Evolutionary conservation across 108 stramenopile genomes (phyloP), one percentile per base, ranked within the genome.

Genomic region (Ochromonas danica): DNA sequence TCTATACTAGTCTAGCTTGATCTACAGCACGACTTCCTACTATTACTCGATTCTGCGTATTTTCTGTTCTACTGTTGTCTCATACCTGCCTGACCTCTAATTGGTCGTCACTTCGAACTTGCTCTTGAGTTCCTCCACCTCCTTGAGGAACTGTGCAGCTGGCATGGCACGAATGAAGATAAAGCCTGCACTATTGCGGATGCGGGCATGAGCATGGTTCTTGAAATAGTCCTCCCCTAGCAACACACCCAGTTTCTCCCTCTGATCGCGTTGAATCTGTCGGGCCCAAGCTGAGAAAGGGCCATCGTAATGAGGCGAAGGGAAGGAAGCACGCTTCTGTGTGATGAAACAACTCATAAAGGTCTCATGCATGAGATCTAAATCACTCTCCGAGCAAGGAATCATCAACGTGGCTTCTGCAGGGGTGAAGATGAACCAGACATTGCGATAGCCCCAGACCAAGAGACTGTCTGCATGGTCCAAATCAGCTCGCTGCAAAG

Each of bases 391-490:
- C 22, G 30, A 39, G 1, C 31, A 31, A 25, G 79, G 79, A 71
- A 71, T 70, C 79, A 80, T 80, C 6, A 80, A 35, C 27, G 79
- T 80, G 61, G 71, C 71, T 41, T 80, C 31, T 33, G n/a, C 27
- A 40, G 70, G 63, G n/a, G 63, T 35, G 1, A 80, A 80, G 17
- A 42, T 33, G 42, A 80, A 80, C 79, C 79, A 80, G 42, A 80
- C 79, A 80, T 80, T 80, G n/a, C 79, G 67, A 80, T 80, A 80
- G 1, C 79, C 79, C 79, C 79, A 80, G 25, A 80, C 71, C 0
- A 6, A 39, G 40, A 75, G 33, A 1, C 1, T 1, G 3, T 42
- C 31, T 1, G 0, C 2, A 51, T 0, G 22, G 0, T 71, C 79
- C 31, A 71, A 0, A 27, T 71, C 79, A 41, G 65, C 27, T 33